Base-by-base conservation (phyloP, 768 basidiomycete genomes). In the Psilocybe cubensis region DNA sequence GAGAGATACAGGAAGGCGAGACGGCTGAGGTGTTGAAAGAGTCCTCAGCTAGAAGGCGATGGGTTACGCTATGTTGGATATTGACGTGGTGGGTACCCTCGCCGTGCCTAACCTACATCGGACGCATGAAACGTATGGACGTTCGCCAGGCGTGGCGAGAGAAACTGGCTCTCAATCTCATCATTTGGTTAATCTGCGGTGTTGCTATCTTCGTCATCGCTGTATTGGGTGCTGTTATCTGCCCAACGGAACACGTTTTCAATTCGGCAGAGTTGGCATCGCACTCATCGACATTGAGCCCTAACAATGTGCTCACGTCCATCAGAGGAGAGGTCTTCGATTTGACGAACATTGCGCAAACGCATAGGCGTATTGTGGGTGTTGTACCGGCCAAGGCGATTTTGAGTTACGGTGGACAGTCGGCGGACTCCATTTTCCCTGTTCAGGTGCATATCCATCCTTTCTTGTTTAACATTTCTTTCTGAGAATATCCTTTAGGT, bases 291-390 rank as follows among this genome's bases (percentile, higher is more conserved):
- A 61, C 75, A 59, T 74, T 82, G 62, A 79, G 79, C 51, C 86
- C 92, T 0, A 88, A 89, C 60, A 89, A 91, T 55, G 91, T 92
- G 38, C 89, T 87, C 65, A 87, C 89, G 0, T 77, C 89, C 2
- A 87, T 99, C 63, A 86, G 96, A 3, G 97, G 97, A 12, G 97
- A 99, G 71, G 92, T 96, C 1, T 98, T 99, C 66, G 93, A 98
- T 66, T 78, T 98, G 45, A 86, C 87, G 0, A 65, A 72, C 21
- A 76, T 94, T 59, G 84, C 90, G 3, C 70, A 77, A 9, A 83
- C 82, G 1, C 96, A 98, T 73, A 70, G 76, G 52, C 81, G 85
- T 1, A 73, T 84, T 21, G 83, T 97, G 4, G 77, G 77, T 10
- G 89, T 98, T 31, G 85, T 98, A 1, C 84, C 91, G 9, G 61